These are phyloP conservation scores for Acrodontium crateriforme DNA, from an alignment of 2,329 filamentous ascomycete genomes.

Conservation along the genomic window DNA sequence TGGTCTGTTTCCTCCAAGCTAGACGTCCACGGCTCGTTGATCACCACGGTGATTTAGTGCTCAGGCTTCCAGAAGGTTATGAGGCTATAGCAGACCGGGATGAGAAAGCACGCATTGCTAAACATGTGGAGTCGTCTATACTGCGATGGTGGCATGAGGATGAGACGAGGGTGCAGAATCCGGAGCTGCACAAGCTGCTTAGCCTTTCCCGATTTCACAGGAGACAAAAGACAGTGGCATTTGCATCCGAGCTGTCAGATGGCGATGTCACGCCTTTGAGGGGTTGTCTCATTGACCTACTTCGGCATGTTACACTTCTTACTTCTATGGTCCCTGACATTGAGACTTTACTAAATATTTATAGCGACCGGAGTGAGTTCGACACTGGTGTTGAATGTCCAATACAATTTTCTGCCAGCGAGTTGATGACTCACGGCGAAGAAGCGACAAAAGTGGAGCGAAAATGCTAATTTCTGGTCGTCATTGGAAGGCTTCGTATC, in stretches of 20 bases:
- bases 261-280: constrained; percentile 20
- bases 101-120: constrained; percentile 14
- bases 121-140: constrained; percentile 16
- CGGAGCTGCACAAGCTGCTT: constrained; percentile 15
- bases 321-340: not conserved
- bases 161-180: constrained; percentile 17
- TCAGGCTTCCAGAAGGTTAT: constrained; percentile 15
- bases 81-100: constrained; percentile 14
- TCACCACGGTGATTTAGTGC: constrained; percentile 17
- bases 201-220: constrained; percentile 14
- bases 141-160: constrained; percentile 18
- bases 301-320: constrained; percentile 15
- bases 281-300: constrained; percentile 19
- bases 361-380: constrained; percentile 20
- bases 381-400: constrained; percentile 18
- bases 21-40: constrained; percentile 17
- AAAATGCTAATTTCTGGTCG: constrained; percentile 24
- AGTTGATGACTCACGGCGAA: constrained; percentile 7
- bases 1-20: constrained; percentile 15
- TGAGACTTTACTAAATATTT: constrained; percentile 6
- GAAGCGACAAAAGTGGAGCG: constrained; percentile 19
- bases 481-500: constrained; percentile 20
- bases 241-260: constrained; percentile 20
- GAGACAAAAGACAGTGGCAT: constrained; percentile 17
- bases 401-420: constrained; percentile 13